Evolutionary conservation across 2,329 filamentous ascomycete genomes (phyloP), one percentile per base, ranked within the genome.

Genomic region (Sarocladiaceae sp.): DNA sequence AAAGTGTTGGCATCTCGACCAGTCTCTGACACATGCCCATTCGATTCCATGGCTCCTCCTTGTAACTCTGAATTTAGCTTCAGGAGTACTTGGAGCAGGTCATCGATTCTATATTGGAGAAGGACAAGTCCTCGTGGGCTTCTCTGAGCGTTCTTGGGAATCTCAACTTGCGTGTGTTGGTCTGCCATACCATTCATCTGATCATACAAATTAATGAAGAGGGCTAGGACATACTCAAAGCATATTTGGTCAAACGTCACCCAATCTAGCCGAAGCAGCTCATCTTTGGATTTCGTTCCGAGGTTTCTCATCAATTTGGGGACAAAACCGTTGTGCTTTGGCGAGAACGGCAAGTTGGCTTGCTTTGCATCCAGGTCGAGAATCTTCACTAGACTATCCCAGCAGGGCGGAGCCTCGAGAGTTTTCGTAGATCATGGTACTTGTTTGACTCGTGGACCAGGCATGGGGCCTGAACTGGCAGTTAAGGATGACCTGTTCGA

Each of bases 111-210:
- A 57, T 73, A 72, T 52, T 77, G 71, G 1, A 77, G 64, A 36
- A 77, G 69, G 25, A 77, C 60, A 13, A 78, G 70, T 1, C 71
- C 72, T 13, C 73, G 62, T 46, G 77, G 76, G 3, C 73, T 76
- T 50, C 76, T 72, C 53, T 77, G 72, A 3, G 75, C 1, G 71
- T 22, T 74, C 29, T 74, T 63, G 22, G 72, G 69, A 49, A 77
- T 74, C 56, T 76, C 74, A 3, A 72, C 67, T 55, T 77, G 73
- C 52, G 76, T 61, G 3, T 69, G 67, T 28, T 73, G 70, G 50
- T 77, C 74, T 8, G 77, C 62, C 4, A 77, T 71, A 51, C 72
- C 68, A 23, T 72, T 76, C 68, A 77, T 76, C 55, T 66, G 71
- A 56, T 77, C 74, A 56, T 77, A 77, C 5, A 77, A 60, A 4